Evolutionary conservation across 306 rosid genomes (phyloP).

Genomic region (Trifolium pratense): DNA sequence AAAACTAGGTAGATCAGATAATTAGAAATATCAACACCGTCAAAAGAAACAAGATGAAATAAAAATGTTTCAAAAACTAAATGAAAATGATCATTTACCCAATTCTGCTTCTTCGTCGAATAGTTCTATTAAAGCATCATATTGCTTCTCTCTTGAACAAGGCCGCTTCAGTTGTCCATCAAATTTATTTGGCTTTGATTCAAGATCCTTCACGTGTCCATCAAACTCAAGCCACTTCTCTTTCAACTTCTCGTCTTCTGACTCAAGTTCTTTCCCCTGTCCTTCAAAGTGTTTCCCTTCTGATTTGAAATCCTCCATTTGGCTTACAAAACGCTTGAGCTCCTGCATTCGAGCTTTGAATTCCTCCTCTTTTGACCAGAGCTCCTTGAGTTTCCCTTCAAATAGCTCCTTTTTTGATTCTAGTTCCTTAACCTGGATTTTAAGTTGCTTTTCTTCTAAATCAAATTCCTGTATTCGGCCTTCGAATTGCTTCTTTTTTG

Average conservation of each 20-base stretch:
- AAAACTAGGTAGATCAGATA: background rate
- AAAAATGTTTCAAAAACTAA: constrained; percentile 30
- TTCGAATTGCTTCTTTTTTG: background rate
- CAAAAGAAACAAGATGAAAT: background rate
- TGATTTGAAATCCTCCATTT: constrained; percentile 9
- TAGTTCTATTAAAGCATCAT: constrained; percentile 6
- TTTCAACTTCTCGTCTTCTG: background rate
- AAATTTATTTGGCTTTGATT: constrained; percentile 40
- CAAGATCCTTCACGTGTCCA: constrained; percentile 26
- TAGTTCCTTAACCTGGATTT: background rate
- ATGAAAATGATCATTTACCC: constrained; percentile 46
- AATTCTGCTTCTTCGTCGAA: constrained; percentile 33
- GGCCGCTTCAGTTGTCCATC: background rate
- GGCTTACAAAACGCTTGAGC: background rate
- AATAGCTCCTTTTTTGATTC: background rate
- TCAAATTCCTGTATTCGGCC: background rate
- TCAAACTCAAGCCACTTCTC: background rate
- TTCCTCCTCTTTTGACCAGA: background rate
- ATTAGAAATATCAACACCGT: background rate
- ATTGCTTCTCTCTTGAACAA: background rate
- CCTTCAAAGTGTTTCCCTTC: background rate
- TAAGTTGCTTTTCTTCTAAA: background rate
- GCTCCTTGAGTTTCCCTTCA: background rate
- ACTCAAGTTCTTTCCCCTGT: background rate
- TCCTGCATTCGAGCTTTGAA: background rate